Evolutionary conservation across 345 rosid genomes (phyloP), one percentile per base, ranked within the genome.

Genomic region (Psidium guajava): DNA sequence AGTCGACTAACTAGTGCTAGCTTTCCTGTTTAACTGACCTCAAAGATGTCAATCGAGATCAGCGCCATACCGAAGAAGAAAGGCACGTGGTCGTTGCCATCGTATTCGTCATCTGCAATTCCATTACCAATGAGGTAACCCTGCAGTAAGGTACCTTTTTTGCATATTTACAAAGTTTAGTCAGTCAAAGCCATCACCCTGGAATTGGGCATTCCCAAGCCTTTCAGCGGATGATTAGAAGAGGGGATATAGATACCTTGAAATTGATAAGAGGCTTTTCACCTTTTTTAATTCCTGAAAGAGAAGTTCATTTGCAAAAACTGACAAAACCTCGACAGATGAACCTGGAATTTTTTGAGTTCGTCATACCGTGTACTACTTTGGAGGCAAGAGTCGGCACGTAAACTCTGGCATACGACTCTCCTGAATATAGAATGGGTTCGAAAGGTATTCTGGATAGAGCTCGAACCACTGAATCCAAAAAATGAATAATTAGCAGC

Each of bases 121-220:
- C 91, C 93, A 87, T 92, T 92, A 3, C 93, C 93, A 53, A 92
- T 84, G 77, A 89, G 69, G 85, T 92, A 92, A 47, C 93, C 93
- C 93, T 92, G 84, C 82, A 81, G 58, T 24, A 47, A 25, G 18
- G 74, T 7, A 28, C 42, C 15, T 27, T 61, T 61, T 28, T 61
- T 27, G 5, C 74, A 61, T 15, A 61, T 28, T 27, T 7, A 28
- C 7, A 14, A 7, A 28, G 74, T 15, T 28, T 42, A 61, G 21
- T 27, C 42, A 61, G 74, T 61, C 74, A 28, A 59, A 59, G 21
- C 74, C 40, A 28, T 61, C 74, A 16, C 5, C 20, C 50, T 25
- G 52, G 55, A 2, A 42, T 81, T 25, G 55, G 16, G 40, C 6
- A 27, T 61, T 27, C 42, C 74, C 42, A 21, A 14, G 40, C 7